Evolutionary conservation across 257 asterid genomes (phyloP).

Genomic region (Coffea eugenioides): DNA sequence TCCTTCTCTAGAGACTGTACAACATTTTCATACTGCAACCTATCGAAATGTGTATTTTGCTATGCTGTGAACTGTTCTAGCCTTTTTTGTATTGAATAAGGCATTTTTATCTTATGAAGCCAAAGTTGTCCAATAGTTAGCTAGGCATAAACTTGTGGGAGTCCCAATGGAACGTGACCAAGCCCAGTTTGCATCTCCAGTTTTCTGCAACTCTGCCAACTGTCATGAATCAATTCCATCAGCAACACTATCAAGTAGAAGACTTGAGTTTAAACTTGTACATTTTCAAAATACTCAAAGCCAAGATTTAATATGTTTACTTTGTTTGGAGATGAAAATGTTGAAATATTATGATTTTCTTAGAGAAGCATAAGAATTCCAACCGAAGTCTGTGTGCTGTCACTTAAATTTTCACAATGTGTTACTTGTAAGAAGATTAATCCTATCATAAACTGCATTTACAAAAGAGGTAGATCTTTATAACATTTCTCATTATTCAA

Average conservation of each 20-base stretch:
- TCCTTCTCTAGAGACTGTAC: background rate
- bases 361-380: background rate
- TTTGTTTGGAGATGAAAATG: background rate
- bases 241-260: background rate
- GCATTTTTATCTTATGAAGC: constrained; percentile 33
- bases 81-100: background rate
- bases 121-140: constrained; percentile 55
- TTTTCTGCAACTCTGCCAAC: constrained; percentile 70
- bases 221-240: constrained; percentile 25
- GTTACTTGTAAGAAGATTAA: background rate
- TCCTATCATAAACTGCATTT: background rate
- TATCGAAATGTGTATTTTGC: background rate
- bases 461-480: background rate
- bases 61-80: background rate
- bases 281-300: no score
- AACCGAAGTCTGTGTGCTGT: background rate
- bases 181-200: constrained; percentile 50
- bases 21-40: background rate
- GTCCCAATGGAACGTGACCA: constrained; percentile 84
- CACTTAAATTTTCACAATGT: background rate
- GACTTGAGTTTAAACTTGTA: background rate
- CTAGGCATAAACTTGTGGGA: constrained; percentile 70
- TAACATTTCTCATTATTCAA: no score
- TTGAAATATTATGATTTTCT: background rate
- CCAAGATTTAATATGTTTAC: background rate